phyloP scores from a whole-genome alignment of 176 grass and related monocot species.

The Carex pumila region DNA sequence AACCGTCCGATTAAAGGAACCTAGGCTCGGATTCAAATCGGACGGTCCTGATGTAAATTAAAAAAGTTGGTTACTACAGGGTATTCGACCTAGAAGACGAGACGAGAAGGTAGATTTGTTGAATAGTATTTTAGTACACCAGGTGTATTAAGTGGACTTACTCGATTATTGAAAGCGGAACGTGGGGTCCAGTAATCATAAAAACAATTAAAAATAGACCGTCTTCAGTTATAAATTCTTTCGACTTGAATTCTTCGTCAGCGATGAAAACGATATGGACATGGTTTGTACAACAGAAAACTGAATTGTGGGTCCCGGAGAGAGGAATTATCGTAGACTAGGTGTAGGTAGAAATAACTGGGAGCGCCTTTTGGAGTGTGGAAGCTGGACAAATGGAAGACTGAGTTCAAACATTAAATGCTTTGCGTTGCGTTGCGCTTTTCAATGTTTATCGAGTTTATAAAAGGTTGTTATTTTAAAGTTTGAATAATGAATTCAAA shows the following conservation, averaged over 20 bases:
- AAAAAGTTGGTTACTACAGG: no score
- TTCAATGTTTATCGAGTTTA: not conserved
- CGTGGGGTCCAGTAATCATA: no score
- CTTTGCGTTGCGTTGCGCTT: not conserved
- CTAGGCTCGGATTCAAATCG: no score
- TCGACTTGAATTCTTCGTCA: not conserved
- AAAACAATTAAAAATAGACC: not conserved
- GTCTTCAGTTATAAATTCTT: not conserved
- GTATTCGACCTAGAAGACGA: not conserved
- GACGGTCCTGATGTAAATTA: no score
- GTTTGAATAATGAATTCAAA: no score
- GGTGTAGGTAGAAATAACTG: not conserved
- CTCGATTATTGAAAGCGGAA: not conserved
- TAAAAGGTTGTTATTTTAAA: not conserved
- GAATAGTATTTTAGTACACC: not conserved
- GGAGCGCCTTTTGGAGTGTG: not conserved
- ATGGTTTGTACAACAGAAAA: not conserved
- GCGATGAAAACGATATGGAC: not conserved
- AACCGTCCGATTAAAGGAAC: no score
- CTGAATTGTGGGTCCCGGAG: not conserved
- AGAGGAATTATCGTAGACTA: not conserved
- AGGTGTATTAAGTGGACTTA: not conserved
- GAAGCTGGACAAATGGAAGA: not conserved
- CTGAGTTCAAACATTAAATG: slow-evolving; percentile 2
- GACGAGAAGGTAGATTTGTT: not conserved